These are phyloP conservation scores for Maudiozyma serrabonitensis DNA, from an alignment of 805 yeast species.

Conservation along the genomic window DNA sequence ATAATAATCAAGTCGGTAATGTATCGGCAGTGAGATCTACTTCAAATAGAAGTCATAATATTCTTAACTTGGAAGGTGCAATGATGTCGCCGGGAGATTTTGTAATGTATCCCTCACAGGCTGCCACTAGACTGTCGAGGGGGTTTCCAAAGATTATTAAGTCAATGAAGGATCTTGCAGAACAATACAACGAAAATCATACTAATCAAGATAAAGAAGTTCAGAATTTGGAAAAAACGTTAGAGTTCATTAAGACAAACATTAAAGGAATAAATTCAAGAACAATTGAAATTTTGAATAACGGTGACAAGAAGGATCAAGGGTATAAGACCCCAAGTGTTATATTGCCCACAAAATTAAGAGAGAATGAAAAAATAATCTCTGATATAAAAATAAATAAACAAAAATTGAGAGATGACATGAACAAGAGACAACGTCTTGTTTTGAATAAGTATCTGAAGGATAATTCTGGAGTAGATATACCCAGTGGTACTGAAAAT, in stretches of 20 bases:
- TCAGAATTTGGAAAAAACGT: conserved; percentile 23
- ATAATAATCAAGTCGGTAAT: background rate
- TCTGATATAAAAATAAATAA: conserved; percentile 13
- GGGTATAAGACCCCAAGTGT: conserved; percentile 33
- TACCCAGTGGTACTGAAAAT: conserved; percentile 10
- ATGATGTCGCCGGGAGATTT: conserved; percentile 11
- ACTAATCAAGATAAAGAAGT: conserved; percentile 36
- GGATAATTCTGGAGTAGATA: conserved; percentile 7
- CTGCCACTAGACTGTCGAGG: conserved; percentile 24
- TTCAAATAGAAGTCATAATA: conserved; percentile 38
- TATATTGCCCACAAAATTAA: conserved; percentile 9
- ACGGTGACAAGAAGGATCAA: conserved; percentile 59
- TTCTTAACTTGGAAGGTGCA: conserved; percentile 32
- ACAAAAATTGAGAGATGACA: conserved; percentile 15
- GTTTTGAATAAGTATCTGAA: conserved; percentile 8
- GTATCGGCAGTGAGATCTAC: background rate
- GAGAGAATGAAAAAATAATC: conserved; percentile 7
- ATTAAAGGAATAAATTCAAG: conserved; percentile 15
- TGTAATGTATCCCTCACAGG: conserved; percentile 26
- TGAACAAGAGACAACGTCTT: conserved; percentile 26
- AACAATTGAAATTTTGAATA: conserved; percentile 38
- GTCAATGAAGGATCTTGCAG: conserved; percentile 34
- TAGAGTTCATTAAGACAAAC: conserved; percentile 16
- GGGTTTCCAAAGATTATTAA: conserved; percentile 22
- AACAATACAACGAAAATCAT: conserved; percentile 45